A percentile compares a stretch with the other conserved stretches of the same genome.
Conservation (phyloP, 192 early-diverging fungal species). For the Thamnidium elegans region DNA sequence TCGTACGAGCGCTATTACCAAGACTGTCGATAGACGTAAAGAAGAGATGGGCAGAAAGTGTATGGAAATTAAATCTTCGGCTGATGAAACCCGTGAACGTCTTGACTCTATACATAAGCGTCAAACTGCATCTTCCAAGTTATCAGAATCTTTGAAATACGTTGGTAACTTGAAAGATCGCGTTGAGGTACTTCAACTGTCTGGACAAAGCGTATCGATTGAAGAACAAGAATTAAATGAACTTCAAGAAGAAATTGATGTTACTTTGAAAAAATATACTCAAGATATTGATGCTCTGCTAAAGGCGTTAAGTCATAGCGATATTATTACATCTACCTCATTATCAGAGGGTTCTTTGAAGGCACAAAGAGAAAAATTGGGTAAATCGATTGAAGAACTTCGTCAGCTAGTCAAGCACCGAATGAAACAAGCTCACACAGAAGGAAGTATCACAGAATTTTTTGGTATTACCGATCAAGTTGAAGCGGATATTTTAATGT, state of each 20-base stretch:
- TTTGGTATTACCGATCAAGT: conserved; percentile 37
- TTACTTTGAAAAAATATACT: conserved; percentile 16
- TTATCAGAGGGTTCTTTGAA: conserved; percentile 19
- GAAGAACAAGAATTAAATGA: conserved; percentile 30
- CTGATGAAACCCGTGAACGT: conserved; percentile 17
- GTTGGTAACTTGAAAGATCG: conserved; percentile 26
- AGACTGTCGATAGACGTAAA: conserved; percentile 17
- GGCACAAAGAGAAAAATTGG: conserved; percentile 29
- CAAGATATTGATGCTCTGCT: conserved; percentile 4
- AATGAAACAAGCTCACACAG: conserved; percentile 22
- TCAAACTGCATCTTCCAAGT: conserved; percentile 19
- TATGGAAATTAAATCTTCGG: conserved; percentile 12
- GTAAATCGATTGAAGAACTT: conserved; percentile 28
- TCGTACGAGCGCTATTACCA: conserved; percentile 10
- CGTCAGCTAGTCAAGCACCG: conserved; percentile 20
- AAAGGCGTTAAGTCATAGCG: not conserved
- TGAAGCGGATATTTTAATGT: conserved; percentile 26
- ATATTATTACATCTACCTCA: not conserved
- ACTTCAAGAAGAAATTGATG: conserved; percentile 23
- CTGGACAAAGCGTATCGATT: conserved; percentile 26
- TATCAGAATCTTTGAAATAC: conserved; percentile 24
- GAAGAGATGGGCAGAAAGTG: conserved; percentile 14
- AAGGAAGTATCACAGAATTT: conserved; percentile 26
- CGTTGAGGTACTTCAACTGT: conserved; percentile 26
- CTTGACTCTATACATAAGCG: conserved; percentile 14